These are phyloP conservation scores for Leccinellum luteum DNA, from an alignment of 768 basidiomycete genomes.

Conservation along the genomic window DNA sequence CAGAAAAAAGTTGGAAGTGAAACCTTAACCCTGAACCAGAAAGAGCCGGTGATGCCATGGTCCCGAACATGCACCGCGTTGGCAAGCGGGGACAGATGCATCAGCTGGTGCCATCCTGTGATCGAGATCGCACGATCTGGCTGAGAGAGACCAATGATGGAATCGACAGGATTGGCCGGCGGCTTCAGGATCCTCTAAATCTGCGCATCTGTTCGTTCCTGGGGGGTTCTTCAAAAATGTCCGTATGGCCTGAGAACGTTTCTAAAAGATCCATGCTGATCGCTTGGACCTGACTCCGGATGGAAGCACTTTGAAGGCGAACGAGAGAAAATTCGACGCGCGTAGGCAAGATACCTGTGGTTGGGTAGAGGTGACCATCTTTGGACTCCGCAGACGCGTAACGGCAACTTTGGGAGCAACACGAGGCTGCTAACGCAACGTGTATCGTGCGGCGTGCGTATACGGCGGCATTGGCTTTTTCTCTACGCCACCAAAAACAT, in stretches of 20 bases:
- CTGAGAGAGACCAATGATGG: conserved; percentile 10
- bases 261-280: conserved; percentile 4
- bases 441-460: conserved; percentile 11
- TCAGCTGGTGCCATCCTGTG: conserved; percentile 13
- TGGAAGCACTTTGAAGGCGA: background rate
- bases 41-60: conserved; percentile 5
- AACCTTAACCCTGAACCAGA: conserved; percentile 17
- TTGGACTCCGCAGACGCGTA: conserved; percentile 20
- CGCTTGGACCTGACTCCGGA: conserved; percentile 5
- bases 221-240: conserved; percentile 3
- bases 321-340: background rate
- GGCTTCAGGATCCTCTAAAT: conserved; percentile 12
- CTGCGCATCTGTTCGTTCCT: conserved; percentile 11
- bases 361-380: background rate
- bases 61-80: background rate
- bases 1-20: conserved; percentile 4
- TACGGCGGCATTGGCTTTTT: conserved; percentile 14
- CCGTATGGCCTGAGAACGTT: conserved; percentile 14
- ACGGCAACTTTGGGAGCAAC: conserved; percentile 19
- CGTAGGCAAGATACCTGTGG: background rate
- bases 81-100: conserved; percentile 2
- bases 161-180: conserved; percentile 19
- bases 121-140: conserved; percentile 22
- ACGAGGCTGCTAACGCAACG: conserved; percentile 25
- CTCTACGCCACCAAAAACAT: conserved; percentile 3